Base-by-base conservation (phyloP, 305 asterid species). In the Salvia sclarea region DNA sequence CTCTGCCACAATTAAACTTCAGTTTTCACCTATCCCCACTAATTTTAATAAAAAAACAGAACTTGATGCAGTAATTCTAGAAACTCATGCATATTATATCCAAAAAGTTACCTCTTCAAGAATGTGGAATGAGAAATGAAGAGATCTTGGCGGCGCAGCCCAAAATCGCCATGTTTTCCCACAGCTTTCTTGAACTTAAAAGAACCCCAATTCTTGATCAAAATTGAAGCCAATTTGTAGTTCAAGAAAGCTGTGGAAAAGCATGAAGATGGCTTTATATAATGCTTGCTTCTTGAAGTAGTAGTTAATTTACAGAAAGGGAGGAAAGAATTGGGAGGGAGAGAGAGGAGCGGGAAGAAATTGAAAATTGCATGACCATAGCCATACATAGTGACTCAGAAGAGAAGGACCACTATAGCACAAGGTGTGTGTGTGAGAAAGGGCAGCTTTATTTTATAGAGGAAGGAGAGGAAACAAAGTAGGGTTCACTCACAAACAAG, bases 231-330 rank as follows among this genome's bases (percentile, higher is more conserved):
- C 40, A 74, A 81, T 71, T 79, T 72, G 86, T 82, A 88, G 96
- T 92, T 92, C 98, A 92, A 92, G 98, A 92, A 92, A 90, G 95
- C 97, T 92, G 98, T 92, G 98, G 98, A 86, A 90, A 81, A 90
- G 86, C 88, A 90, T 92, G 96, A 76, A 69, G 70, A 66, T 80
- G 83, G 67, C 84, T 85, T 60, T 33, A 6, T 33, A n/a, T n/a
- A 33, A 33, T 33, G 8, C 8, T 33, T 28, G 33, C 33, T 28
- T 28, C 3, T 28, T 28, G 5, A 3, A 28, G 3, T 28, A 28
- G 33, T 3, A 3, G 33, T 28, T 28, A 6, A 6, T 28, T 1
- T 28, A 6, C 5, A 28, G 33, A 28, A 28, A 28, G 3, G 33
- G 33, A 28, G 33, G 33, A 28, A 28, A 25, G 30, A 25, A 25